These are phyloP conservation scores for Tulasnella calospora DNA, from an alignment of 768 basidiomycete genomes.

Conservation along the genomic window DNA sequence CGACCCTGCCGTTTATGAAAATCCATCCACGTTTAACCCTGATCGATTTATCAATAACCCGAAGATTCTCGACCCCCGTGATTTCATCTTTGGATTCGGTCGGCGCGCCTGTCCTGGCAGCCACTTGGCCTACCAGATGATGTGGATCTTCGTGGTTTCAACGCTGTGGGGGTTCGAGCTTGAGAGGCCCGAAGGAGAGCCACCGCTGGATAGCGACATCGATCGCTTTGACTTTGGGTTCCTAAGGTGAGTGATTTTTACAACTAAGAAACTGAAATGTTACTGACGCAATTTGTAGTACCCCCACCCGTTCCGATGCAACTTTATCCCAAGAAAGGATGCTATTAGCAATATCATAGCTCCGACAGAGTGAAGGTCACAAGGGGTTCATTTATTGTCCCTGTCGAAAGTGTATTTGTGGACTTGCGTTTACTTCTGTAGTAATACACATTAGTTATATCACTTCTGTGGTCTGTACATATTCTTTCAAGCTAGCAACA, in stretches of 20 bases:
- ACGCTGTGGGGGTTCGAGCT: neutral
- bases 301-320: neutral
- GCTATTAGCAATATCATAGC: neutral
- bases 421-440: no score
- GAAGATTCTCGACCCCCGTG: neutral
- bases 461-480: no score
- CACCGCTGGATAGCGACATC: no score
- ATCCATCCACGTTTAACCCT: neutral
- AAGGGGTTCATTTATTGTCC: no score
- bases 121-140: neutral
- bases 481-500: no score
- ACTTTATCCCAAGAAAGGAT: neutral
- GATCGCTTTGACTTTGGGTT: no score
- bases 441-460: no score
- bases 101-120: neutral
- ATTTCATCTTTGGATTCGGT: slow-evolving; percentile 2
- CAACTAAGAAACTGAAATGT: no score
- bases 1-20: neutral
- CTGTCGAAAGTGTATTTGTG: no score
- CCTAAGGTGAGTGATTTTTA: no score
- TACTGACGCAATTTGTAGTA: neutral
- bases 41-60: neutral
- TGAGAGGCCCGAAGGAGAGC: no score
- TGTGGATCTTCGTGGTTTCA: neutral
- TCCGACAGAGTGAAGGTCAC: neutral